A percentile compares a stretch with the other conserved stretches of the same genome.
Conservation (phyloP, 371 early-diverging fungal genomes). For the Choanephora cucurbitarum region DNA sequence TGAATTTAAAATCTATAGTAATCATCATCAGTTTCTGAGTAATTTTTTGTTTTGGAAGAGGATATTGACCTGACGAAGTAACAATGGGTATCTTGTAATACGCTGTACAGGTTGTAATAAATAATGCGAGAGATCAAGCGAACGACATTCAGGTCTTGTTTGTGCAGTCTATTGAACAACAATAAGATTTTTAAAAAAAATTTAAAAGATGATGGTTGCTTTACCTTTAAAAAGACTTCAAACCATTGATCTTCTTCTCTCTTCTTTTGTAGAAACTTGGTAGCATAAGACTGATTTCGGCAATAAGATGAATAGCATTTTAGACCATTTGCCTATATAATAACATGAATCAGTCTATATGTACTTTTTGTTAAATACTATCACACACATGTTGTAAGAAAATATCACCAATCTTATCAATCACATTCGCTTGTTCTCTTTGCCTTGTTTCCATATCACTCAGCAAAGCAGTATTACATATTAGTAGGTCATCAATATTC, state of each 20-base stretch:
- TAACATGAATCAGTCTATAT: background rate
- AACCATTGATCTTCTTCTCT: constrained; percentile 56
- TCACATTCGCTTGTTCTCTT: constrained; percentile 50
- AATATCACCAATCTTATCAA: constrained; percentile 62
- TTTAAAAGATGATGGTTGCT: constrained; percentile 27
- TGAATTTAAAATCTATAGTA: constrained; percentile 70
- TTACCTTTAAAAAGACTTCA: constrained; percentile 67
- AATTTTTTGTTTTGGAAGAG: background rate
- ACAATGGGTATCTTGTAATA: constrained; percentile 89
- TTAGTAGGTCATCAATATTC: constrained; percentile 72
- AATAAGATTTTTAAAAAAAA: constrained; percentile 64
- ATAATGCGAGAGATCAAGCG: constrained; percentile 83
- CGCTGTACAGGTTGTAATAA: constrained; percentile 93
- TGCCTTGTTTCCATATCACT: constrained; percentile 70
- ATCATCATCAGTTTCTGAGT: background rate
- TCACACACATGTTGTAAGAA: constrained; percentile 59
- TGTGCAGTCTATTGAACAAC: constrained; percentile 42
- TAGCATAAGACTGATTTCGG: constrained; percentile 65
- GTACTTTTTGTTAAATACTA: background rate
- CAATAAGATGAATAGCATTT: constrained; percentile 69
- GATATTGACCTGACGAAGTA: constrained; percentile 85
- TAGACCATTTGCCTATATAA: constrained; percentile 48
- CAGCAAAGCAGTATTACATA: constrained; percentile 71
- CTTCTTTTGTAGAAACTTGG: constrained; percentile 64
- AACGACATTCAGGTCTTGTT: constrained; percentile 73